Evolutionary conservation across 2,329 filamentous ascomycete species (phyloP), one percentile per base, ranked within the genome.

Genomic region (Niveomyces coronatus): DNA sequence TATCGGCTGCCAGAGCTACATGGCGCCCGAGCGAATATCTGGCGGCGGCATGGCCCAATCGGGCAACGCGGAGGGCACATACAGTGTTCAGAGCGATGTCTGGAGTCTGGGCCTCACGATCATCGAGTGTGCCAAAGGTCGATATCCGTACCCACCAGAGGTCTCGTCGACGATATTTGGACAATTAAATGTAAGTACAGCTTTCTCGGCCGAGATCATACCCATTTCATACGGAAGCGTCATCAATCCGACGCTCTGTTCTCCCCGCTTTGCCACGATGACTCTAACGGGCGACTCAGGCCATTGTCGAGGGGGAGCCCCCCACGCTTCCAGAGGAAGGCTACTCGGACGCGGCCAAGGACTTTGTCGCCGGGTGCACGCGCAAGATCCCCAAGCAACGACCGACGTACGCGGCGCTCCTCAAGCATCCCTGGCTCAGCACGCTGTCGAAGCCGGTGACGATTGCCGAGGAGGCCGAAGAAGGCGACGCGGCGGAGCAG

Each of bases 121-220:
- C 46, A 94, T 98, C 50, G 91, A 98, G 61, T 96, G 89, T 58
- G 89, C 89, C 17, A 78, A 93, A 68, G 91, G 91, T 31, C 75
- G 81, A 50, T 98, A 98, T 58, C 91, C 91, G 1, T 98, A 98
- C 53, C 89, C 91, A 4, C 89, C 91, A 0, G 91, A 98, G 59
- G 91, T 93, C 2, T 96, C 93, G 48, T 91, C 89, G 57, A 96
- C 94, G 54, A 98, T 98, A 49, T 96, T 98, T 68, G 93, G 86
- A 53, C 91, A 98, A 57, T 69, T 98, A 23, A 93, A 83, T 52
- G 91, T 96, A 71, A 79, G 88, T 78, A 14, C 13, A 17, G 17
- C 11, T 9, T 14, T 19, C 18, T 33, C n/a, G n/a, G n/a, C n/a
- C n/a, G n/a, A n/a, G n/a, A n/a, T n/a, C n/a, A n/a, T n/a, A n/a